Evolutionary conservation across 2,329 filamentous ascomycete species (phyloP), one percentile per base, ranked within the genome.

Genomic region (Exophiala oligosperma): DNA sequence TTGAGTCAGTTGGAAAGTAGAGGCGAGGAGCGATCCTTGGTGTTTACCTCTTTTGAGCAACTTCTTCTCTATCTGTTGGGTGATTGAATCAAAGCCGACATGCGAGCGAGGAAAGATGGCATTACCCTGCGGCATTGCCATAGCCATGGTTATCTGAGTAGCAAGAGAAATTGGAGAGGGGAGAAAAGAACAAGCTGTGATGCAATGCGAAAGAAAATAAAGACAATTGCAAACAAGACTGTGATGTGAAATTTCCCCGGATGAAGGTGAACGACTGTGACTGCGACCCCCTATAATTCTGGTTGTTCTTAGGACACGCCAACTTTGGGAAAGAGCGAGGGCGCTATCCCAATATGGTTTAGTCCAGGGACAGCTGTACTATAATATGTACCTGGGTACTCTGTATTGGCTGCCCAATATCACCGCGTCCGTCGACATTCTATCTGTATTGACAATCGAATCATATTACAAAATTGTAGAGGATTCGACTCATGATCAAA

Each of bases 51-150:
- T 92, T 86, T 99, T 99, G 81, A 99, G 79, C 75, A 97, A 89
- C 89, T 99, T 99, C 82, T 91, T 90, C 88, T 99, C 94, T 71
- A 99, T 99, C 84, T 99, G 94, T 69, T 89, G 92, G 70, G 94
- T 99, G 84, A 99, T 99, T 83, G 92, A 97, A 83, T 99, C 94
- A 83, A 99, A 99, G 86, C 94, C 94, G 77, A 99, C 94, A 84
- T 97, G 94, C 88, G 89, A 96, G 77, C 94, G 88, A 73, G 94
- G 94, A 79, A 91, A 94, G 75, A 88, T 84, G 12, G 77, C 72
- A 67, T 80, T 80, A 54, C 69, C 69, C 54, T 72, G 70, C 12
- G 66, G 64, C 71, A 77, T 62, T 49, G 62, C 59, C 55, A 62
- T 62, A 40, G 65, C 58, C 64, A 66, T 66, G 40, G 40, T 63